These are phyloP conservation scores for Xylariaceae sp. DNA, from an alignment of 2,329 filamentous ascomycete genomes.

Conservation along the genomic window DNA sequence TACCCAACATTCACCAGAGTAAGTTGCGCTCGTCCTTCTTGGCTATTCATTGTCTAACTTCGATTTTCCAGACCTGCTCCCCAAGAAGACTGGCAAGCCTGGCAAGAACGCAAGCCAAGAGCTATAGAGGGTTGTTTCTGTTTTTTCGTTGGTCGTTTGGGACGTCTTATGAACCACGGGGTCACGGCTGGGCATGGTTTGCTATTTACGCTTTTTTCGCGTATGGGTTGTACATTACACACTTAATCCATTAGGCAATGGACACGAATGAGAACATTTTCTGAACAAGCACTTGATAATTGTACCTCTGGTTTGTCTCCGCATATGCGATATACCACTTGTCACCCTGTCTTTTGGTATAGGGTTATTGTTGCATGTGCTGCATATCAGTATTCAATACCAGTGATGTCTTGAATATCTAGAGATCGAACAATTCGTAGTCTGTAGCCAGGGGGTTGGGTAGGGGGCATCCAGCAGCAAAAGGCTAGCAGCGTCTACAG, in stretches of 20 bases:
- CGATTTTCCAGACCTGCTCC: conserved; percentile 76
- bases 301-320: background rate
- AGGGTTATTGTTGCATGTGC: too few relatives aligned
- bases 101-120: conserved; percentile 94
- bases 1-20: conserved; percentile 98
- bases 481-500: too few relatives aligned
- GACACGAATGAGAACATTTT: conserved; percentile 65
- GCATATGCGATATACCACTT: too few relatives aligned
- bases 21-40: conserved; percentile 49
- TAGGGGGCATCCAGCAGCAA: too few relatives aligned
- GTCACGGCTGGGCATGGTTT: conserved; percentile 77
- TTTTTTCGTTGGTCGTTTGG: conserved; percentile 66
- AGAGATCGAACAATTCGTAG: too few relatives aligned
- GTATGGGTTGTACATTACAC: conserved; percentile 68
- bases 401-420: too few relatives aligned
- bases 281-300: conserved; percentile 42
- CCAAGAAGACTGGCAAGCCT: conserved; percentile 97
- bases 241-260: conserved; percentile 68
- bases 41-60: conserved; percentile 42
- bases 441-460: too few relatives aligned
- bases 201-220: conserved; percentile 51
- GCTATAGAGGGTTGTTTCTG: conserved; percentile 69
- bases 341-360: too few relatives aligned
- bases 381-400: too few relatives aligned
- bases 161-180: conserved; percentile 78